These are phyloP conservation scores for Actinomortierella wolfii DNA, from an alignment of 371 early-diverging fungal genomes.

Conservation along the genomic window DNA sequence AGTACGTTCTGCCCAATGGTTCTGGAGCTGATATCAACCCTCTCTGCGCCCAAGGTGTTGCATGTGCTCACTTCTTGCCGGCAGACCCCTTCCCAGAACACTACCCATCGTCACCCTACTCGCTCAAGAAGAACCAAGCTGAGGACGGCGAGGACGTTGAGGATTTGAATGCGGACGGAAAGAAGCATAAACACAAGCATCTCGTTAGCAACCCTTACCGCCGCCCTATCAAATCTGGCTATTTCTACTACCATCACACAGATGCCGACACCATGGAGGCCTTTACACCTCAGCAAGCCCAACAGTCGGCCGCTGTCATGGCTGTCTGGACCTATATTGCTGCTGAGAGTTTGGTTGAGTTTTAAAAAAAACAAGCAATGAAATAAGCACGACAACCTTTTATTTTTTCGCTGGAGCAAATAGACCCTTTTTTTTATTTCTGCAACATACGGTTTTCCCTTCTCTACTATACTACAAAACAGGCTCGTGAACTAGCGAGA, in stretches of 20 bases:
- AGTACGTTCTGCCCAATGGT: conserved; percentile 21
- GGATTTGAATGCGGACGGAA: conserved; percentile 3
- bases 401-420: too few species aligned
- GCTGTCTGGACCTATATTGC: conserved; percentile 58
- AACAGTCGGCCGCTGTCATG: conserved; percentile 54
- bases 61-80: conserved; percentile 53
- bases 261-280: conserved; percentile 52
- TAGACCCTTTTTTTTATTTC: too few species aligned
- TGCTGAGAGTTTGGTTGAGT: conserved; percentile 46
- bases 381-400: too few species aligned
- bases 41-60: conserved; percentile 52
- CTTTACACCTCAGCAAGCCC: conserved; percentile 54
- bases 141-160: conserved; percentile 7
- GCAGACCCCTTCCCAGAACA: conserved; percentile 49
- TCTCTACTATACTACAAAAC: too few species aligned
- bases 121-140: conserved; percentile 7
- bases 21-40: conserved; percentile 52
- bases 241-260: conserved; percentile 57
- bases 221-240: conserved; percentile 34
- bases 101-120: conserved; percentile 42
- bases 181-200: not conserved
- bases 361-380: conserved; percentile 5
- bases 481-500: too few species aligned
- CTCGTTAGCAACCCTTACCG: conserved; percentile 21
- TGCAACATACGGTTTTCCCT: too few species aligned